Conservation (phyloP, 139 green algal genomes). For the Coelastrella sp. region DNA sequence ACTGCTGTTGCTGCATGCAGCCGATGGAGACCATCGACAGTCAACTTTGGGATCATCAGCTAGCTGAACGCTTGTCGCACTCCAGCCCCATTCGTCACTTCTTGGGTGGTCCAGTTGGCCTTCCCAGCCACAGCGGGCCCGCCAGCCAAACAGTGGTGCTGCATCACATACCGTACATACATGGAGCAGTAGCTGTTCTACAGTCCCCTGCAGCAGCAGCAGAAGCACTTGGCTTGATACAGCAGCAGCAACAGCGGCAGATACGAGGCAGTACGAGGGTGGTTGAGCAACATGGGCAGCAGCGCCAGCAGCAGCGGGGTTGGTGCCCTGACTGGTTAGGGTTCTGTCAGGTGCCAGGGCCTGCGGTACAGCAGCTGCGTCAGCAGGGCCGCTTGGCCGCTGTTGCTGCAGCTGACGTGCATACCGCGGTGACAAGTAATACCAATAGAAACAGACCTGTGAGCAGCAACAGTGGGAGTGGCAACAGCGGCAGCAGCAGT, state of each 20-base stretch:
- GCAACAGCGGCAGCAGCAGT: neutral
- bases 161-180: conserved; percentile 8
- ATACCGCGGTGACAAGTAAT: no score
- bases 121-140: neutral
- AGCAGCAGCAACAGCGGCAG: neutral
- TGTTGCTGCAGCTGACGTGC: no score
- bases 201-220: neutral
- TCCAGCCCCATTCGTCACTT: neutral
- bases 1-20: neutral
- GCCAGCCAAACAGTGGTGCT: conserved; percentile 7
- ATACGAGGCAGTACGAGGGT: neutral
- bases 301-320: conserved; percentile 1
- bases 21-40: conserved; percentile 5
- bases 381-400: neutral
- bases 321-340: neutral
- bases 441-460: no score
- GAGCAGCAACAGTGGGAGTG: neutral
- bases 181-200: neutral
- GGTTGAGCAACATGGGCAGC: neutral
- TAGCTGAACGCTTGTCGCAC: neutral
- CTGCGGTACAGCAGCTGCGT: neutral
- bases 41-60: neutral
- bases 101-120: neutral
- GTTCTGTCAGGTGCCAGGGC: neutral
- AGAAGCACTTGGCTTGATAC: neutral